Base-by-base conservation (phyloP, 1,284 basidiomycete genomes). In the Apiotrichum porosum region DNA sequence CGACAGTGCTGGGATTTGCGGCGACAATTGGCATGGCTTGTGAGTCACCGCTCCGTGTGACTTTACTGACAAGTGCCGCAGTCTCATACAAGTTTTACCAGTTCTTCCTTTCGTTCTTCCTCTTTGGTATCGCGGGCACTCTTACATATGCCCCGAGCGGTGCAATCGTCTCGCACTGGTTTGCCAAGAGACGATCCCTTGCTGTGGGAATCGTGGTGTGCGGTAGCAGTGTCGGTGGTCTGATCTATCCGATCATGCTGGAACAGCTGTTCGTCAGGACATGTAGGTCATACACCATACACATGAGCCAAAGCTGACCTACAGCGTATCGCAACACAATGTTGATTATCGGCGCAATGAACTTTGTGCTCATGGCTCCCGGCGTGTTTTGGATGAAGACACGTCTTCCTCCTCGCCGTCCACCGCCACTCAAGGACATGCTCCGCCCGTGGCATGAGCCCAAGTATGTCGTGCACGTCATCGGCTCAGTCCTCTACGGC, bases 71-170 rank as follows among this genome's bases (percentile, higher is more conserved):
- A n/a, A n/a, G n/a, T n/a, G n/a, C n/a, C n/a, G 10, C 42, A 68
- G 66, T 73, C 51, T 68, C 64, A 21, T 50, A 65, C 21, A 55
- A 63, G 37, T 73, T 65, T 54, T 73, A 66, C 49, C 71, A 73
- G 42, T 68, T 73, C 54, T 48, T 71, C 17, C 61, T 71, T 4
- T 63, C 66, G 1, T 66, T 67, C 32, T 39, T 64, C 10, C 52
- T 63, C 3, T 68, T 66, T 39, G 68, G 71, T 22, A 44, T 66
- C 10, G 58, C 64, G 1, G 68, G 62, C 0, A 56, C 63, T 1
- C 42, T 66, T 23, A 49, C 68, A 18, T 73, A 70, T 40, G 60
- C 68, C 0, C 69, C 71, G 2, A 58, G 64, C 2, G 67, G 63
- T 1, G 67, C 71, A 1, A 58, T 69, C 23, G 61, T 58, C 6